These are phyloP conservation scores for Lipomyces starkeyi DNA, from an alignment of 805 yeast genomes.

Conservation along the genomic window DNA sequence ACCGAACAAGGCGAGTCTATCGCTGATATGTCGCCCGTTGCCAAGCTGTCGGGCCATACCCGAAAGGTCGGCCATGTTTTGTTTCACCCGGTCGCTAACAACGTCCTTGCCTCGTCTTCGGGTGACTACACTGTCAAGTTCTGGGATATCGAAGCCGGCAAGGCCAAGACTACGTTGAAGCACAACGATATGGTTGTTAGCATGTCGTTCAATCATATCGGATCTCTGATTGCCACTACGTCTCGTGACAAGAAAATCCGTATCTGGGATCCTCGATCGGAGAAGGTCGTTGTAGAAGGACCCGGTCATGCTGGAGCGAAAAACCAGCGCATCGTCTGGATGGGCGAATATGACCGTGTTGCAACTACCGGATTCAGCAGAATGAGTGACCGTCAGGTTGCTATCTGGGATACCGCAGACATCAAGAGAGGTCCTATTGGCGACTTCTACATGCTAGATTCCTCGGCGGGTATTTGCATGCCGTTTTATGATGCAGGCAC, in stretches of 20 bases:
- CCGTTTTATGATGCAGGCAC: constrained; percentile 87
- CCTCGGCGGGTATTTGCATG: constrained; percentile 91
- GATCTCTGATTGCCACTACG: constrained; percentile 83
- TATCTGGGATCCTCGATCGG: constrained; percentile 87
- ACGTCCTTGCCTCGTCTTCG: constrained; percentile 87
- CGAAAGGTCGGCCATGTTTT: constrained; percentile 87
- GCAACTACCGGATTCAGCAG: constrained; percentile 94
- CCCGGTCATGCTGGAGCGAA: constrained; percentile 93
- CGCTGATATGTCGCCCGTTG: constrained; percentile 72
- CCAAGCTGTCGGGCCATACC: constrained; percentile 79
- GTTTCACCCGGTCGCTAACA: constrained; percentile 86
- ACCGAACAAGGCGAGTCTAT: constrained; percentile 56
- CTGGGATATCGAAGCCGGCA: constrained; percentile 84
- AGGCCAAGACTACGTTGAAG: constrained; percentile 70
- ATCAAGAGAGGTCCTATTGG: constrained; percentile 84
- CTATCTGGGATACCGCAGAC: constrained; percentile 85
- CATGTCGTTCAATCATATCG: constrained; percentile 88
- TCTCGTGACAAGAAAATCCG: constrained; percentile 89
- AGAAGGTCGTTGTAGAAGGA: constrained; percentile 79
- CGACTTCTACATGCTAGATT: constrained; percentile 84
- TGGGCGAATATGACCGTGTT: constrained; percentile 82
- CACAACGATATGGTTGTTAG: constrained; percentile 94
- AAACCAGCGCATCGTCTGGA: constrained; percentile 85
- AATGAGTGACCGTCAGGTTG: constrained; percentile 92
- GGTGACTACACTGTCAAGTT: constrained; percentile 88